Percentiles rank a stretch among this genome's conserved stretches.
Conservation (phyloP, 768 basidiomycete species). For the Kockovaella imperatae region DNA sequence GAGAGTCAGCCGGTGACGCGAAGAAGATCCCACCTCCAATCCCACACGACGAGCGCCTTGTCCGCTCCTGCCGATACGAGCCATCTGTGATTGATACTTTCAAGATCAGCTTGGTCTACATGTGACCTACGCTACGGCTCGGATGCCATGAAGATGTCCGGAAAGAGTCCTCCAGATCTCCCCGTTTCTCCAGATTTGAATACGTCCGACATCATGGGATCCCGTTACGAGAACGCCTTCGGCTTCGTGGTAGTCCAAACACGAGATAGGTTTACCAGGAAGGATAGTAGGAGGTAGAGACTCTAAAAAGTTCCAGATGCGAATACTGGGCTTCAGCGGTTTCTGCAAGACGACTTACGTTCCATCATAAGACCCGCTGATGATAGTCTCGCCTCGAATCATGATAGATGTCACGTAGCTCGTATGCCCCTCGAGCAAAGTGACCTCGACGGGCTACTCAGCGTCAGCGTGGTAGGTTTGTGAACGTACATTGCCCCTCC, state of each 20-base stretch:
- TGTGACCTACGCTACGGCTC: constrained; percentile 59
- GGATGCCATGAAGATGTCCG: constrained; percentile 73
- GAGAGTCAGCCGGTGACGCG: no score
- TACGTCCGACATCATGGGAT: constrained; percentile 85
- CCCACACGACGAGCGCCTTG: constrained; percentile 64
- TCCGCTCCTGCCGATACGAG: constrained; percentile 74
- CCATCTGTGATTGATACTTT: constrained; percentile 62
- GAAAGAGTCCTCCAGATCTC: constrained; percentile 28
- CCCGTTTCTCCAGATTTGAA: constrained; percentile 76
- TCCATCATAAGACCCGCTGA: constrained; percentile 86
- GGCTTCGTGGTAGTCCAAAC: constrained; percentile 74
- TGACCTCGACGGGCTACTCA: constrained; percentile 57
- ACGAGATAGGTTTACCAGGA: constrained; percentile 66
- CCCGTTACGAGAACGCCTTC: constrained; percentile 88
- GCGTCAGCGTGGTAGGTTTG: background rate
- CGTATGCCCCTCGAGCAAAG: constrained; percentile 74
- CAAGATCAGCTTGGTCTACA: background rate
- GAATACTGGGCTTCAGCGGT: constrained; percentile 49
- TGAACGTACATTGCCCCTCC: constrained; percentile 50
- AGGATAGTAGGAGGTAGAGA: constrained; percentile 55
- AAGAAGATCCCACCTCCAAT: constrained; percentile 16
- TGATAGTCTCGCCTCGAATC: constrained; percentile 63
- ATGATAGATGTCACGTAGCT: constrained; percentile 79
- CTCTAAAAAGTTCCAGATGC: constrained; percentile 71
- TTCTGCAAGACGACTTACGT: constrained; percentile 13